These are phyloP conservation scores for Alternaria gansuensis DNA, from an alignment of 2,329 filamentous ascomycete species.

Conservation along the genomic window DNA sequence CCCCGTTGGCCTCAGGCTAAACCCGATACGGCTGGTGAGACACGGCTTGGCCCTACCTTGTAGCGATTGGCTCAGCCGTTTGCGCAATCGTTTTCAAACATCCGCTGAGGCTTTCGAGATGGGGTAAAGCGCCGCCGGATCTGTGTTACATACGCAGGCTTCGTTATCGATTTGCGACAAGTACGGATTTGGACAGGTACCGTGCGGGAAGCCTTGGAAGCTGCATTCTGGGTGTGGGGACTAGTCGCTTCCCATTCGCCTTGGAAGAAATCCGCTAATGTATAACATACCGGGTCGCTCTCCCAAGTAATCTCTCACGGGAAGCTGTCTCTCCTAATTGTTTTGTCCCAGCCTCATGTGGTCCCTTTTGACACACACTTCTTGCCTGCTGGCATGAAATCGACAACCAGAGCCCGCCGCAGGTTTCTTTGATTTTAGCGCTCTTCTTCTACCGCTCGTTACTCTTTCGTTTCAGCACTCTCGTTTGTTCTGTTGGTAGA, in stretches of 20 bases:
- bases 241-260: constrained; percentile 24
- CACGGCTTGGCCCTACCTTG: constrained; percentile 13
- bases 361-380: constrained; percentile 24
- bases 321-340: constrained; percentile 29
- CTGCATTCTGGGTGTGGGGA: constrained; percentile 25
- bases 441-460: constrained; percentile 41
- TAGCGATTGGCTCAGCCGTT: constrained; percentile 22
- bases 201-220: constrained; percentile 23
- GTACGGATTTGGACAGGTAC: constrained; percentile 21
- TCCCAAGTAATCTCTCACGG: constrained; percentile 28
- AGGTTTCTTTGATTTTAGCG: constrained; percentile 39
- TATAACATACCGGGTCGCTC: constrained; percentile 29
- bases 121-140: constrained; percentile 24
- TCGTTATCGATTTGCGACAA: constrained; percentile 24
- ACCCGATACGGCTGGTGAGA: constrained; percentile 21
- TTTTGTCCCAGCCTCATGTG: constrained; percentile 27
- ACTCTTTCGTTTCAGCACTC: constrained; percentile 42
- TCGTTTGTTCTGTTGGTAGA: constrained; percentile 46
- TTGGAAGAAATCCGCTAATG: constrained; percentile 26
- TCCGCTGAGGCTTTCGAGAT: constrained; percentile 24
- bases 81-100: constrained; percentile 25
- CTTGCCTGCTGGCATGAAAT: constrained; percentile 44
- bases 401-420: constrained; percentile 35
- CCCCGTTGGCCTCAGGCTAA: constrained; percentile 20
- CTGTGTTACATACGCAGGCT: constrained; percentile 21